These are phyloP conservation scores for Tylopilus plumbeoviolaceoides DNA, from an alignment of 768 basidiomycete genomes.

Conservation along the genomic window DNA sequence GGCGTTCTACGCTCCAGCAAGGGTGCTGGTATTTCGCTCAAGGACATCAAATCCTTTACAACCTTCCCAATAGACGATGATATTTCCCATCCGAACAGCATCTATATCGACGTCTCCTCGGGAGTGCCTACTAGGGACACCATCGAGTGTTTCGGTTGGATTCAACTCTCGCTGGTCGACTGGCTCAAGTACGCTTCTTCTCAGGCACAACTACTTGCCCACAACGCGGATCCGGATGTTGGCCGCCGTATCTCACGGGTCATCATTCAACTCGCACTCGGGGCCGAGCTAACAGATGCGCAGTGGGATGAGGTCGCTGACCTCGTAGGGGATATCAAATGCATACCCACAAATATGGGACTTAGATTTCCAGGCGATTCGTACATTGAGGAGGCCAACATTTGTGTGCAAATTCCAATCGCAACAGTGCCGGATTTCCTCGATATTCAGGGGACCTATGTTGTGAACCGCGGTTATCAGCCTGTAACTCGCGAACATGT, in stretches of 20 bases:
- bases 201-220: constrained; percentile 19
- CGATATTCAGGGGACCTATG: background rate
- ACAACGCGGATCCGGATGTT: constrained; percentile 24
- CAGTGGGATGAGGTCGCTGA: constrained; percentile 55
- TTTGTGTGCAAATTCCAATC: constrained; percentile 43
- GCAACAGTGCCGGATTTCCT: constrained; percentile 1
- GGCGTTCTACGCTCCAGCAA: background rate
- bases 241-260: constrained; percentile 60
- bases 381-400: constrained; percentile 81
- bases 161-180: constrained; percentile 61
- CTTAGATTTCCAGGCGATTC: constrained; percentile 63
- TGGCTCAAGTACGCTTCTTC: constrained; percentile 67
- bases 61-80: constrained; percentile 63
- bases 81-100: constrained; percentile 68
- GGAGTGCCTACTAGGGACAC: constrained; percentile 40
- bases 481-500: background rate
- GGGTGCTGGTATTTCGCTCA: constrained; percentile 36
- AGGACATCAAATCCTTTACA: constrained; percentile 51
- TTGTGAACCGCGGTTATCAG: background rate
- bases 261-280: constrained; percentile 70
- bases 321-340: constrained; percentile 47
- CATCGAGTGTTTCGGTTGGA: constrained; percentile 63
- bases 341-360: constrained; percentile 74
- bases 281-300: constrained; percentile 45
- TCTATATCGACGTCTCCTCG: constrained; percentile 64